Evolutionary conservation across 2,329 filamentous ascomycete species (phyloP), one percentile per base, ranked within the genome.

Genomic region (Cadophora luteo-olivacea): DNA sequence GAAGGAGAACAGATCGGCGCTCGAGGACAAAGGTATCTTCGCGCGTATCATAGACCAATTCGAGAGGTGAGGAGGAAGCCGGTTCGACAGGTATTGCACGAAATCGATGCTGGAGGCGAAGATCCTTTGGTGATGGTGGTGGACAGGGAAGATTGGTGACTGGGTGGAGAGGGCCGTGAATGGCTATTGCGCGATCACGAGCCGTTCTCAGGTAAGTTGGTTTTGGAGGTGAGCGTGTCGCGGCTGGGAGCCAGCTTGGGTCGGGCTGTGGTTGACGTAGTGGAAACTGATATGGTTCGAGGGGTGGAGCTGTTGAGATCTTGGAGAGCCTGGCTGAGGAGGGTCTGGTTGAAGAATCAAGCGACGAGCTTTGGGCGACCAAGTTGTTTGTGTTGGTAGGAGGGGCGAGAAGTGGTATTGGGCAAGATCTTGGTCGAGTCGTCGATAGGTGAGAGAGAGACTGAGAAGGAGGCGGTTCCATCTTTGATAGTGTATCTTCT

Each of bases 1-100:
- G 64, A 25, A 73, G 52, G 2, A 74, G 55, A 0, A 32, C 51
- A 12, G 68, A 68, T 22, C 71, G 72, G 0, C 48, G 61, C 1
- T 57, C 62, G 19, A 48, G 55, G 8, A 66, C 58, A 63, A 73
- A 73, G 3, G 51, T 66, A 0, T 68, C 51, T 8, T 67, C 68
- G 0, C 55, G 61, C 11, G 72, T 64, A 14, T 69, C 71, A 67
- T 73, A 74, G 32, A 73, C 64, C 14, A 73, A 49, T 51, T 71
- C 66, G 22, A 68, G 57, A 24, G 68, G 65, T 14, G 61, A 54
- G 49, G 33, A 48, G 19, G 45, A 4, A 22, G 45, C 19, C 9
- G 45, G 16, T 22, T 48, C 45, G 16, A 48, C 16, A 5, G 45
- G 16, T 22, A 48, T 19, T 5, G 45, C 45, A 5, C 45, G 45